Evolutionary conservation across 208 protist species (phyloP).

Genomic region (Trypanosoma vivax): DNA sequence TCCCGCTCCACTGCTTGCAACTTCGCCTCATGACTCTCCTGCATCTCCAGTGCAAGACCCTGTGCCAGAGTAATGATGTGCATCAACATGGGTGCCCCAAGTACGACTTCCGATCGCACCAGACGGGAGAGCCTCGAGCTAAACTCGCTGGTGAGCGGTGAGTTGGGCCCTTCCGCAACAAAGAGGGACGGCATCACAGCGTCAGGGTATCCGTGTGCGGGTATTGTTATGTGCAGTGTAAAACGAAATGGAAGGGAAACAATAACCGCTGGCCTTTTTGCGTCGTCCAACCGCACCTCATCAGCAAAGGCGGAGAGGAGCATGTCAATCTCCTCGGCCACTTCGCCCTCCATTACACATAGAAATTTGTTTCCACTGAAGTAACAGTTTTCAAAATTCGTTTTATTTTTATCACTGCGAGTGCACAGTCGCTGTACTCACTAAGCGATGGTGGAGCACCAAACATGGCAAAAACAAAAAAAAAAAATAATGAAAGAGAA

Average conservation of each 20-base stretch:
- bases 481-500: too few relatives aligned
- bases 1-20: not conserved
- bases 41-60: conserved; percentile 41
- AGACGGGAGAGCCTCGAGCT: conserved; percentile 25
- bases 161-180: conserved; percentile 49
- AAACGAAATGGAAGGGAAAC: conserved; percentile 61
- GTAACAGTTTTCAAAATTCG: not conserved
- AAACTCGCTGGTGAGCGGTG: conserved; percentile 37
- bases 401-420: too few relatives aligned
- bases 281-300: conserved; percentile 32
- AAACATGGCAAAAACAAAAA: too few relatives aligned
- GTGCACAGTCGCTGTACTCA: too few relatives aligned
- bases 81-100: conserved; percentile 54
- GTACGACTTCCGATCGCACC: conserved; percentile 44
- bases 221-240: conserved; percentile 56
- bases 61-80: conserved; percentile 47
- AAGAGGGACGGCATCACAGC: conserved; percentile 44
- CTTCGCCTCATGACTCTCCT: conserved; percentile 26
- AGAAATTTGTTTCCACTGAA: not conserved
- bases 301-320: conserved; percentile 64
- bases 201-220: conserved; percentile 58
- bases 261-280: conserved; percentile 23
- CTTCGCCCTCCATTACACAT: conserved; percentile 20
- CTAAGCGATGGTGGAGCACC: too few relatives aligned
- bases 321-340: conserved; percentile 63